Evolutionary conservation across 495 filamentous ascomycete genomes (phyloP), one percentile per base, ranked within the genome.

Genomic region (Halenospora varia): DNA sequence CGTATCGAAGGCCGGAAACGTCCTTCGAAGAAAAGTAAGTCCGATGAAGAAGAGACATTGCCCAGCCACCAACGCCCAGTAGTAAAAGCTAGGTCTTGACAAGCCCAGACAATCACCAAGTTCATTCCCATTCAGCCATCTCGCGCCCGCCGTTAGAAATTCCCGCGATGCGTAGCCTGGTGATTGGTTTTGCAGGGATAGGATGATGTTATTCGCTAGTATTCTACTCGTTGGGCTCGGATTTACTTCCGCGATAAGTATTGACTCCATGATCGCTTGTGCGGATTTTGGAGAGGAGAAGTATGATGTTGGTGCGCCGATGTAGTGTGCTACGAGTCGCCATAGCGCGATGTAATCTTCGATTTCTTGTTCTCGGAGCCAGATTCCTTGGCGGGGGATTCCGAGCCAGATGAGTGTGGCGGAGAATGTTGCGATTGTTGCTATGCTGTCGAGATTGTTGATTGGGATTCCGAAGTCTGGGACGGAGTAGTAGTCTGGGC

Each of bases 151-250:
- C 51, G 82, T 74, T 29, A 92, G 71, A 60, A 88, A 90, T 25
- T 81, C 75, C 15, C 69, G 70, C 2, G 82, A 82, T 13, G 83
- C 78, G 57, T 83, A 87, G 0, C 79, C 72, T 0, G 89, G 88
- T 0, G 88, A 80, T 6, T 80, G 82, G 20, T 73, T 72, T 61
- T 84, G 75, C 1, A 92, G 73, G 18, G 81, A 76, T 8, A 79
- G 70, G 63, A 92, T 85, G 67, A 92, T 88, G 66, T 93, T 92
- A 64, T 85, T 83, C 0, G 87, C 86, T 2, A 92, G 71, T 3
- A 84, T 67, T 47, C 77, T 75, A 2, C 81, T 84, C 22, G 77
- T 84, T 2, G 75, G 67, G 0, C 80, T 82, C 0, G 89, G 89
- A 53, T 79, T 63, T 40, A 92, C 74, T 66, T 91, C 87, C 4